phyloP scores from a whole-genome alignment of 2,329 filamentous ascomycete species.

The Neophaeococcomyces aloes region DNA sequence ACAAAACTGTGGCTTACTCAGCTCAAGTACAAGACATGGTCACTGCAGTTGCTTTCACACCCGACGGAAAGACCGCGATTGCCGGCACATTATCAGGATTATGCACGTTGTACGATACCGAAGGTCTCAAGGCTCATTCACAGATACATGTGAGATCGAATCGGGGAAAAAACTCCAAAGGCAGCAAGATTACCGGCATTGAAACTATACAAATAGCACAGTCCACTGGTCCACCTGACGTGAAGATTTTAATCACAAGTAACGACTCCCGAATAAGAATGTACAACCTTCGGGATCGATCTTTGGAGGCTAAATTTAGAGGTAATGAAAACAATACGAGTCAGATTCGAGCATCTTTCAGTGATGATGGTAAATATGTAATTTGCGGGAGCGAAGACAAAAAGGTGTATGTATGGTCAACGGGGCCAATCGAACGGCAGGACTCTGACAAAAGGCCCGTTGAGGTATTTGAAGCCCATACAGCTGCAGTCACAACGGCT shows the following conservation, averaged over 20 bases:
- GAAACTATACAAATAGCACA: slow-evolving; percentile 57
- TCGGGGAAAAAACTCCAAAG: slow-evolving; percentile 84
- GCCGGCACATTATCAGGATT: slow-evolving; percentile 77
- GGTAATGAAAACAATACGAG: slow-evolving; percentile 83
- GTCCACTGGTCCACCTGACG: slow-evolving; percentile 50
- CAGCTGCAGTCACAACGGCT: slow-evolving; percentile 79
- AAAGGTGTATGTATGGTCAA: slow-evolving; percentile 82
- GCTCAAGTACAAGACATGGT: slow-evolving; percentile 73
- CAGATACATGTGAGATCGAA: slow-evolving; percentile 92
- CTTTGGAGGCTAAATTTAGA: slow-evolving; percentile 77
- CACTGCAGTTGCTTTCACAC: slow-evolving; percentile 86
- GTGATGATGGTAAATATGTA: slow-evolving; percentile 74
- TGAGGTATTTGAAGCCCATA: slow-evolving; percentile 85
- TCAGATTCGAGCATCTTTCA: slow-evolving; percentile 82
- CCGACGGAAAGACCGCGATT: slow-evolving; percentile 80
- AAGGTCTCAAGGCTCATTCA: slow-evolving; percentile 70
- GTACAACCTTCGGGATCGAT: slow-evolving; percentile 79
- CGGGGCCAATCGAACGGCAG: slow-evolving; percentile 32
- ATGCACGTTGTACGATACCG: slow-evolving; percentile 85
- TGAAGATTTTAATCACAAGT: slow-evolving; percentile 81
- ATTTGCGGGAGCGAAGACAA: slow-evolving; percentile 90
- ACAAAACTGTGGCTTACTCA: slow-evolving; percentile 82
- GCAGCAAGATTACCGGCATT: slow-evolving; percentile 94
- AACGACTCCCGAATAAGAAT: slow-evolving; percentile 88
- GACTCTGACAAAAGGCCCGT: slow-evolving; percentile 67